Conservation (phyloP, 352 stramenopile genomes). For the Globisporangium iwayamae region DNA sequence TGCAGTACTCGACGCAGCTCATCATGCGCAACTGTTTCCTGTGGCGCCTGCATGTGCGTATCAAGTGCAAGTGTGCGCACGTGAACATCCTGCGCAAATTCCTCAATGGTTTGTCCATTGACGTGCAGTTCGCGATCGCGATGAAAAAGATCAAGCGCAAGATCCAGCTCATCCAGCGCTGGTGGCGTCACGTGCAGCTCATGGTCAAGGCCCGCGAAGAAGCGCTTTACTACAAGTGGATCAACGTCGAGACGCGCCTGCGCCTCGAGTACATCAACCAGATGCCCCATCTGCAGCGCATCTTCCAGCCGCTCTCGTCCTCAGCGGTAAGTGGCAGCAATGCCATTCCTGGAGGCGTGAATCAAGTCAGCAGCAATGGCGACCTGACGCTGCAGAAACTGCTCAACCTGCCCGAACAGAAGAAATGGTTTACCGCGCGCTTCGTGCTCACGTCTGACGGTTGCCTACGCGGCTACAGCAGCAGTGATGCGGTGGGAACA, state of each 20-base stretch:
- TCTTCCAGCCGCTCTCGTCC: conserved; percentile 39
- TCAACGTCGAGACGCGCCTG: conserved; percentile 39
- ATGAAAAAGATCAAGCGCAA: conserved; percentile 56
- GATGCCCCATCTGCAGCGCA: conserved; percentile 45
- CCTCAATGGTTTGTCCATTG: conserved; percentile 44
- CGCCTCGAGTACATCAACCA: conserved; percentile 49
- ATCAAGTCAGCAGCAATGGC: not conserved
- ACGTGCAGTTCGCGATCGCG: conserved; percentile 60
- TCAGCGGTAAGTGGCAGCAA: not conserved
- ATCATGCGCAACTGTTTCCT: conserved; percentile 38
- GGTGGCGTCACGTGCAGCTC: conserved; percentile 55
- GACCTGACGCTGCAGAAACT: conserved; percentile 40
- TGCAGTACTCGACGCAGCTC: conserved; percentile 25
- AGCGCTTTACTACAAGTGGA: conserved; percentile 51
- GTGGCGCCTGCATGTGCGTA: conserved; percentile 34
- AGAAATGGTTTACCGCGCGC: conserved; percentile 40
- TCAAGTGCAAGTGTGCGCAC: conserved; percentile 32
- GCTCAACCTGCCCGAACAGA: conserved; percentile 49
- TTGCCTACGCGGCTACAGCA: conserved; percentile 32
- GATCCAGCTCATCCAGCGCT: conserved; percentile 52
- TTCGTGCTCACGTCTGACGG: conserved; percentile 51
- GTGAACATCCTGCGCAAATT: conserved; percentile 37
- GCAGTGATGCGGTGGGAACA: too few species aligned
- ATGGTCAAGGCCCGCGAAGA: conserved; percentile 53
- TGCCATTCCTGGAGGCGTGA: not conserved